These are phyloP conservation scores for Komagataella phaffii DNA, from an alignment of 805 yeast genomes.

Conservation along the genomic window DNA sequence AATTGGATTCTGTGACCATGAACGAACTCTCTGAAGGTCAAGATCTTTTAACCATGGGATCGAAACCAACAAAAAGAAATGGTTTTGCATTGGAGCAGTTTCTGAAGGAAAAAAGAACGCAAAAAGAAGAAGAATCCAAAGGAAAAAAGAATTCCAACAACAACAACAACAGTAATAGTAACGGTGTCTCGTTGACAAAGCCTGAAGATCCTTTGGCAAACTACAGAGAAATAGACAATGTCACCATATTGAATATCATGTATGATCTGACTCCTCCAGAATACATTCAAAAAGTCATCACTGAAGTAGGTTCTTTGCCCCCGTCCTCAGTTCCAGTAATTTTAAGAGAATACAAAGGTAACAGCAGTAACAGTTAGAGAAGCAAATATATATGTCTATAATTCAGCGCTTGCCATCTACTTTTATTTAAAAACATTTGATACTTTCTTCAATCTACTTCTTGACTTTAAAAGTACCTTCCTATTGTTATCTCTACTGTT, in stretches of 20 bases:
- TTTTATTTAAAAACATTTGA: constrained; percentile 38
- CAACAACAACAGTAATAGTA: constrained; percentile 11
- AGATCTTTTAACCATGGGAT: constrained; percentile 40
- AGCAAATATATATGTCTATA: background rate
- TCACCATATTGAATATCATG: constrained; percentile 72
- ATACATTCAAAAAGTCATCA: constrained; percentile 85
- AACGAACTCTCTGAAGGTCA: constrained; percentile 82
- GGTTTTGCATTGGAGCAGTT: constrained; percentile 59
- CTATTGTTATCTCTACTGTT: constrained; percentile 63
- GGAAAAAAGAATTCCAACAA: constrained; percentile 5
- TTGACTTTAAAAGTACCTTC: constrained; percentile 93
- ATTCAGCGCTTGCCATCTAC: background rate
- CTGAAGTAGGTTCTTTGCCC: constrained; percentile 92
- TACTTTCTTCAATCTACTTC: constrained; percentile 49
- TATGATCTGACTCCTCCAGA: constrained; percentile 93
- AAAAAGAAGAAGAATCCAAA: background rate
- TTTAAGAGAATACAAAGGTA: constrained; percentile 72
- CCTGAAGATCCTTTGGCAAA: constrained; percentile 28
- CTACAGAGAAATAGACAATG: constrained; percentile 50
- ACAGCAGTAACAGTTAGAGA: background rate
- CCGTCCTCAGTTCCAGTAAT: constrained; percentile 98
- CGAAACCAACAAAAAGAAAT: constrained; percentile 35
- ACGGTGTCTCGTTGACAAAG: constrained; percentile 10
- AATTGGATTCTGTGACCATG: constrained; percentile 87
- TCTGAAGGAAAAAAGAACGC: constrained; percentile 25